Evolutionary conservation across 129 eudicot genomes (phyloP).

Genomic region (Flaveria bidentis): DNA sequence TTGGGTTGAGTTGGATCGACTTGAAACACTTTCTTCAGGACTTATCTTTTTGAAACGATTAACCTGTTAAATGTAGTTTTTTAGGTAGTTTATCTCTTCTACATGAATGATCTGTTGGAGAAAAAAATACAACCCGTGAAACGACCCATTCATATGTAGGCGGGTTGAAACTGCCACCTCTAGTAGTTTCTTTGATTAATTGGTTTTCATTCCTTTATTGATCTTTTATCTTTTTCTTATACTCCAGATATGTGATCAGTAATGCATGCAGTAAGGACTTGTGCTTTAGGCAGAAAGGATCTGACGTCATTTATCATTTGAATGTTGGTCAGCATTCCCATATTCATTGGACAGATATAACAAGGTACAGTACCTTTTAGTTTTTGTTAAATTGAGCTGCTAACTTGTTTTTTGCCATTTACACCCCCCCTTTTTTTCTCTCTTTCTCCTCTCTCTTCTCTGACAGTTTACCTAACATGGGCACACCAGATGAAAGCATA

Average conservation of each 20-base stretch:
- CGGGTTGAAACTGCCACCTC: conserved; percentile 1
- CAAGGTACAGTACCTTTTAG: conserved; percentile 43
- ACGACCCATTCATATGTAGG: background rate
- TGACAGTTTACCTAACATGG: background rate
- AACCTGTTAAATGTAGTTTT: background rate
- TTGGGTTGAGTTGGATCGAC: background rate
- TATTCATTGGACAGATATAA: conserved; percentile 75
- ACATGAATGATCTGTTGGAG: background rate
- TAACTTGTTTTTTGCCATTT: background rate
- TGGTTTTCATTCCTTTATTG: background rate
- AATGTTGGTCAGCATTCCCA: conserved; percentile 65
- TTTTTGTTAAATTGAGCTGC: background rate
- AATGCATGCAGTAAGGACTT: conserved; percentile 85
- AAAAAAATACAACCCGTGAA: background rate
- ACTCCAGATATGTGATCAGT: conserved; percentile 80
- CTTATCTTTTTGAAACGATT: background rate
- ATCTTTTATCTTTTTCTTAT: conserved; percentile 10
- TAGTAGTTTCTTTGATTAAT: background rate
- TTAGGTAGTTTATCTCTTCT: background rate
- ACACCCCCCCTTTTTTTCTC: background rate
- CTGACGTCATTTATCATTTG: conserved; percentile 56
- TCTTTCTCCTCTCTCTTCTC: background rate
- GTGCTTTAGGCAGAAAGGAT: conserved; percentile 88
- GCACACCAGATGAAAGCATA: background rate
- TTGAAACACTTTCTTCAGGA: background rate